Evolutionary conservation across 1,139 yeast genomes (phyloP), one percentile per base, ranked within the genome.

Genomic region (Kluyveromyces marxianus): DNA sequence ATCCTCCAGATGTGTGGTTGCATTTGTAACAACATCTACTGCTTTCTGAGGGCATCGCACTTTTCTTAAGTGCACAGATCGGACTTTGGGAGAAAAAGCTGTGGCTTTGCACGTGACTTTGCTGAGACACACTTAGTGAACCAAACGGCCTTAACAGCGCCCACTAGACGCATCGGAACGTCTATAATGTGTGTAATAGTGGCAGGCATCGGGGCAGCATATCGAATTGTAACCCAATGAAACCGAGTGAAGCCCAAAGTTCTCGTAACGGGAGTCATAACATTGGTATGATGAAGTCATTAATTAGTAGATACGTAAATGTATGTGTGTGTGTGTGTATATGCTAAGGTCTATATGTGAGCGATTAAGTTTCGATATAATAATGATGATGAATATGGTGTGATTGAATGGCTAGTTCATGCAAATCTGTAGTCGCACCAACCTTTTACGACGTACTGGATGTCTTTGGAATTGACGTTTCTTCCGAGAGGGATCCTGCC

Each of bases 401-500:
- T 14, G 21, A 14, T 14, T 14, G 21, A 14, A 14, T 14, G 21
- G 21, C 21, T 14, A 14, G 29, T 36, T 36, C 44, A 63, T 59
- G 42, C 42, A 42, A 61, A 61, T 10, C 67, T 49, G 35, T 50
- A 48, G 40, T 62, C 66, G 39, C 62, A 60, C 65, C 66, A 62
- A 7, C 66, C 67, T 40, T 62, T 61, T 3, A 62, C 65, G 32
- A 62, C 63, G 48, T 62, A 62, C 41, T 62, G 67, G 3, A 59
- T 46, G 31, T 56, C 51, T 14, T 56, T 28, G 39, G 48, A 30
- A 46, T 44, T 46, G 35, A 42, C 30, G 45, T 47, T 31, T 42
- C 45, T 42, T 41, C 58, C 59, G 21, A 54, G 45, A 24, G 44
- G 45, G 21, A 62, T 42, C 33, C 50, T 52, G 3, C 66, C 67